A percentile compares a stretch with the other conserved stretches of the same genome.
These are phyloP conservation scores for Lepiota brunneoincarnata DNA, from an alignment of 768 basidiomycete genomes.

Conservation along the genomic window DNA sequence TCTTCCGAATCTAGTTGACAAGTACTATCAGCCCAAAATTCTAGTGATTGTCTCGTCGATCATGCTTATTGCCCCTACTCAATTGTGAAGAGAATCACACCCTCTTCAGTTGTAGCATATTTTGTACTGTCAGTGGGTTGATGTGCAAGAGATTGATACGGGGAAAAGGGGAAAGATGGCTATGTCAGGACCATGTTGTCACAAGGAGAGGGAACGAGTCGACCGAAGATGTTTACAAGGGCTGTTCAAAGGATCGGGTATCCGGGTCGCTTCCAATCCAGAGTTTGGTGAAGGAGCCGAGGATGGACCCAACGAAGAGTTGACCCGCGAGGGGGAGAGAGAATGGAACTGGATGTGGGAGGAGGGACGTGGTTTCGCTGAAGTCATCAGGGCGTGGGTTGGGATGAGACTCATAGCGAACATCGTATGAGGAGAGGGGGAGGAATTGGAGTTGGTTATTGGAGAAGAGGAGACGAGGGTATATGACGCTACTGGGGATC, in stretches of 20 bases:
- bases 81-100: no score
- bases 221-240: slow-evolving; percentile 2
- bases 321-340: background rate
- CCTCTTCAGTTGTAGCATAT: no score
- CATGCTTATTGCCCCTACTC: no score
- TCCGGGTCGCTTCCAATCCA: background rate
- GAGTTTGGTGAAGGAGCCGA: background rate
- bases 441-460: background rate
- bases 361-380: background rate
- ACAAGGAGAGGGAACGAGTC: background rate
- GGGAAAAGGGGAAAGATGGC: no score
- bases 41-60: no score
- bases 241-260: background rate
- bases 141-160: no score
- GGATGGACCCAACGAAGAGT: background rate
- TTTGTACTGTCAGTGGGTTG: no score
- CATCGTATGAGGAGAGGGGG: background rate
- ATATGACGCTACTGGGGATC: background rate
- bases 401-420: background rate
- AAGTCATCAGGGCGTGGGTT: background rate
- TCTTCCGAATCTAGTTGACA: no score
- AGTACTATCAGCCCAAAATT: no score
- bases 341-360: slow-evolving; percentile 9
- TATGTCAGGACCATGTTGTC: no score
- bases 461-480: background rate